Conservation (phyloP, 2,329 filamentous ascomycete species). For the Emmonsiellopsis sp. region DNA sequence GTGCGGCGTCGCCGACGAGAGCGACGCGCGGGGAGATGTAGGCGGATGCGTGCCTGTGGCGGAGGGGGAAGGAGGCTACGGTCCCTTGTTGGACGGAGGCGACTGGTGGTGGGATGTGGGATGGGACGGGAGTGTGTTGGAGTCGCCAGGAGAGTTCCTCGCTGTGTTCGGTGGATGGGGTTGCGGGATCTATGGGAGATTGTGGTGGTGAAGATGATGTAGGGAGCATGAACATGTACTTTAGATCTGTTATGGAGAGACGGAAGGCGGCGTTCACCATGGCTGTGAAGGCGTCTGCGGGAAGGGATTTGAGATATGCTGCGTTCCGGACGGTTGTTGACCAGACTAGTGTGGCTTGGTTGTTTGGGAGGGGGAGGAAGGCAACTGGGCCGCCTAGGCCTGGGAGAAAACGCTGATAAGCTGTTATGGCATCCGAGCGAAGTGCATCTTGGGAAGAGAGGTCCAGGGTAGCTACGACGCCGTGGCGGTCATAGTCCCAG, state of each 20-base stretch:
- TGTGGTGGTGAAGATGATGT: conserved; percentile 18
- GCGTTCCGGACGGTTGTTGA: conserved; percentile 79
- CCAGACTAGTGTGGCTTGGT: conserved; percentile 82
- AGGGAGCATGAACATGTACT: conserved; percentile 64
- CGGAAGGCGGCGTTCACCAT: conserved; percentile 93
- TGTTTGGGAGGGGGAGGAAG: conserved; percentile 78
- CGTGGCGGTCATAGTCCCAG: conserved; percentile 89
- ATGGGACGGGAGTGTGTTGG: conserved; percentile 53
- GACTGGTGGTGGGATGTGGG: conserved; percentile 56
- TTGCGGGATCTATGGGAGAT: conserved; percentile 6
- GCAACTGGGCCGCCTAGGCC: conserved; percentile 71
- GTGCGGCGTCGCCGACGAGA: conserved; percentile 86
- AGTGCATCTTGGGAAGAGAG: conserved; percentile 43
- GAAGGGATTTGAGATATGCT: conserved; percentile 65
- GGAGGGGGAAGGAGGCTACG: conserved; percentile 82
- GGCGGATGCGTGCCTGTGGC: conserved; percentile 84
- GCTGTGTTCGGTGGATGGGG: conserved; percentile 39
- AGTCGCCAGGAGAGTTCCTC: conserved; percentile 81
- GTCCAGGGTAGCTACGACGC: conserved; percentile 79
- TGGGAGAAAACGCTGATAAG: conserved; percentile 91
- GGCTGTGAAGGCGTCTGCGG: conserved; percentile 63
- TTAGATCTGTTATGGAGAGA: conserved; percentile 66
- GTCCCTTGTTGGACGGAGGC: conserved; percentile 66
- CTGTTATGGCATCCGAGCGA: conserved; percentile 51
- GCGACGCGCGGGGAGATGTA: conserved; percentile 88